Percentiles rank a stretch among this genome's conserved stretches.
Conservation (phyloP, 805 yeast genomes). For the Monosporozyma aerobia region DNA sequence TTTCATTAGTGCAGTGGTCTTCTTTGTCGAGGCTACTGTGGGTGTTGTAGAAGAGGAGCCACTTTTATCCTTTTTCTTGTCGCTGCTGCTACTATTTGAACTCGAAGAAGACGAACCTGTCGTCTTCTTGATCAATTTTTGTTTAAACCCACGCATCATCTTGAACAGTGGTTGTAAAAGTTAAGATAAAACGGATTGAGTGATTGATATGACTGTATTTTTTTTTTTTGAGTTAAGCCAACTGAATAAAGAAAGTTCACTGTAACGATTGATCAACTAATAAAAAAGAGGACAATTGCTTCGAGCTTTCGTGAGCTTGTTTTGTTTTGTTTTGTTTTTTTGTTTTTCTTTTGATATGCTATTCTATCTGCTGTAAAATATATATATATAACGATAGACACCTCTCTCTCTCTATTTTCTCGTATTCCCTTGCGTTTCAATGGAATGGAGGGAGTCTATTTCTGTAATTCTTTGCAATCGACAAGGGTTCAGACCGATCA, state of each 20-base stretch:
- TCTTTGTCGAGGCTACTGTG: slow-evolving; percentile 4
- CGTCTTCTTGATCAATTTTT: slow-evolving; percentile 35
- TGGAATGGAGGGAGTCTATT: not conserved
- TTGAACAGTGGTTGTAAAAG: slow-evolving; percentile 16
- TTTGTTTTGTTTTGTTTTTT: too few species aligned
- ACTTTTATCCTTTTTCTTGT: slow-evolving; percentile 36
- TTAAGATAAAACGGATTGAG: not conserved
- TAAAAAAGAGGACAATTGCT: too few species aligned
- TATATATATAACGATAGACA: too few species aligned
- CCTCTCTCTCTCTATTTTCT: too few species aligned
- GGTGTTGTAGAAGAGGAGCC: slow-evolving; percentile 11
- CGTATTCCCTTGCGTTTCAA: not conserved
- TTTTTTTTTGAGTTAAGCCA: too few species aligned
- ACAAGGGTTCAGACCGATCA: too few species aligned
- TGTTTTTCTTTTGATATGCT: too few species aligned
- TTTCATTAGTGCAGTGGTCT: slow-evolving; percentile 11
- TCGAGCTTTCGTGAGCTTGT: too few species aligned
- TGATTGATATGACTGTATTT: not conserved
- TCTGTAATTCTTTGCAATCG: not conserved
- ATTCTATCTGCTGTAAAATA: too few species aligned
- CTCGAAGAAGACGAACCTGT: slow-evolving; percentile 29
- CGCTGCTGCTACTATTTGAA: slow-evolving; percentile 30
- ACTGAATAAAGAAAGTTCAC: too few species aligned
- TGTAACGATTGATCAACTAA: too few species aligned
- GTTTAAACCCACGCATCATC: slow-evolving; percentile 71